Conservation (phyloP, 192 early-diverging fungal species). For the Mortierella claussenii region DNA sequence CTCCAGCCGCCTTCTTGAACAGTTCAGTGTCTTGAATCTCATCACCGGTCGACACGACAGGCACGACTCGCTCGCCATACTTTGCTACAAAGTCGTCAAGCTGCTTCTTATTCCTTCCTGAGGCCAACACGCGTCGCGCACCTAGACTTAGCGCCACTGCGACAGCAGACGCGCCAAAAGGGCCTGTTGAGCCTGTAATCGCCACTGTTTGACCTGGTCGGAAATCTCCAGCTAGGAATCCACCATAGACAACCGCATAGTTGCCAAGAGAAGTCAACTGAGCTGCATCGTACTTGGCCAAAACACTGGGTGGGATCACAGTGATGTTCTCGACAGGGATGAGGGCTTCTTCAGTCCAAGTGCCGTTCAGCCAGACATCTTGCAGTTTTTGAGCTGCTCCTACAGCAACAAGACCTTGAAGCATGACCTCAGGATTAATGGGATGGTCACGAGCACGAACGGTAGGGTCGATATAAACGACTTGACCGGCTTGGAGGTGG, state of each 20-base stretch:
- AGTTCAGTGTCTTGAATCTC: constrained; percentile 26
- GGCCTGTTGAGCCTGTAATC: constrained; percentile 39
- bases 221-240: constrained; percentile 28
- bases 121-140: constrained; percentile 38
- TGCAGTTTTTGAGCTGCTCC: constrained; percentile 14
- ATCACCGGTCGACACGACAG: constrained; percentile 22
- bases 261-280: constrained; percentile 15
- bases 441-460: constrained; percentile 50
- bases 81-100: constrained; percentile 19
- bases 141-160: constrained; percentile 40
- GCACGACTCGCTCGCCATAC: constrained; percentile 28
- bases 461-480: constrained; percentile 45
- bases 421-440: constrained; percentile 19
- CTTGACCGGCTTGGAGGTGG: constrained; percentile 30
- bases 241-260: constrained; percentile 39
- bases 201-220: constrained; percentile 40
- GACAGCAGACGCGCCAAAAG: constrained; percentile 35
- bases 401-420: constrained; percentile 40
- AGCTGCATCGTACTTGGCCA: constrained; percentile 5
- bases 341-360: constrained; percentile 36
- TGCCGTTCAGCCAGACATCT: constrained; percentile 32
- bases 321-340: constrained; percentile 41
- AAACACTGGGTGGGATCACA: constrained; percentile 26
- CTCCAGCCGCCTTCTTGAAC: constrained; percentile 26
- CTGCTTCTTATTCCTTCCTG: constrained; percentile 16